Base-by-base conservation (phyloP, 2,329 filamentous ascomycete species). In the Xylariaceae sp. region DNA sequence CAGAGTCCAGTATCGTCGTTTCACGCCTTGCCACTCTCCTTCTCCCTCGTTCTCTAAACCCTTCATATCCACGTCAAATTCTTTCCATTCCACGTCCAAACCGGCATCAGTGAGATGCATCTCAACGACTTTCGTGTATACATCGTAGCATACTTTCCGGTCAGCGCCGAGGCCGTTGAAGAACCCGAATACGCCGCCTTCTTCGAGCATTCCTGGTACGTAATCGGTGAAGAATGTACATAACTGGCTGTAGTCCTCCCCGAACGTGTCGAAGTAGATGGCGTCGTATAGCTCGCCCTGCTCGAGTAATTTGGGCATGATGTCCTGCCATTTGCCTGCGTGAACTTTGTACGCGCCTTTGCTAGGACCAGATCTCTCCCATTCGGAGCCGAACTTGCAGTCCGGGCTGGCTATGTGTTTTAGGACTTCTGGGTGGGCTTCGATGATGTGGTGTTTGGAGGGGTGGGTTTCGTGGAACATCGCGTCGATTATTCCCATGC, bases 241-340 rank as follows among this genome's bases (percentile, higher is more conserved):
- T 27, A 97, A 81, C 66, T 92, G 88, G 2, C 77, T 75, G 69
- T 97, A 99, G 56, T 94, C 89, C 71, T 99, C 94, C 6, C 90
- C 94, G 68, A 97, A 97, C 0, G 94, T 99, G 66, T 99, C 94
- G 64, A 96, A 97, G 74, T 97, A 99, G 58, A 99, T 89, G 27
- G 86, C 89, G 64, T 95, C 89, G 63, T 92, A 91, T 11, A 83
- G 72, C 61, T 86, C 78, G 10, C 86, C 87, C 38, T 82, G 71
- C 51, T 82, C 80, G 1, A 92, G 71, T 7, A 95, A 73, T 44
- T 74, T 72, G 0, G 85, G 86, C 14, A 91, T 74, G 0, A 94
- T 71, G 51, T 94, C 87, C 68, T 95, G 90, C 90, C 90, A 95
- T 57, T 76, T 77, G 2, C 90, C 88, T 35, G 78, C 74, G 64